Evolutionary conservation across 2,329 filamentous ascomycete species (phyloP), one percentile per base, ranked within the genome.

Genomic region (Chrysoporthe cubensis): DNA sequence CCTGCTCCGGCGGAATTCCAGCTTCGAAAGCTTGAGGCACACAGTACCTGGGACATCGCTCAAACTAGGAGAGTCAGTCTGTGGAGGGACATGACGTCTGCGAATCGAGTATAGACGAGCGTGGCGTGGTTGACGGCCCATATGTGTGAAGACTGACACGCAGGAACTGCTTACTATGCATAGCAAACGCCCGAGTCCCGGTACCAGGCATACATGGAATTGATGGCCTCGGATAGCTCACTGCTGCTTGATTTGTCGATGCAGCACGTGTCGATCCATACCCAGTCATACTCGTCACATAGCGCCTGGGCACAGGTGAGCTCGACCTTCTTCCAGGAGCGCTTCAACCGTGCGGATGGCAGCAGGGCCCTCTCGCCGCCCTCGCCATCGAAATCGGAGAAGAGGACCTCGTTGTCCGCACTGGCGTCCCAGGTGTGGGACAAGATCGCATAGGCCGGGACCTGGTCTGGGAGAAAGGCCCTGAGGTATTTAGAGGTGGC

Each of bases 191-290:
- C 32, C 8, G 67, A 57, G 9, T 61, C 43, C 60, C 44, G 44
- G 34, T 69, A 69, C 65, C 67, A 69, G 11, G 48, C 58, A n/a
- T 63, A 67, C 67, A 69, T 69, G 16, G 67, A 69, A 13, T 69
- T 69, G 26, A 69, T 67, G 3, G 67, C 61, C 67, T 69, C 67
- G 2, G 67, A 69, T 0, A 67, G 54, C 48, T 69, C 67, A 26
- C 58, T 59, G 48, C 67, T 69, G 56, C 65, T 69, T 32, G 65
- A 67, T 43, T 69, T 69, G 61, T 69, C 61, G 42, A 69, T 69
- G 65, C 67, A 69, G 37, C 65, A 69, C 2, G 65, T 69, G 61
- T 65, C 67, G n/a, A 69, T 54, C 67, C 67, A 69, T 2, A 50
- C 50, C 16, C 46, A 60, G 4, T 54, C 56, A 6, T 42, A 50